Percentiles rank a stretch among this genome's conserved stretches.
These are phyloP conservation scores for Clohesyomyces aquaticus DNA, from an alignment of 495 filamentous ascomycete genomes.

Conservation along the genomic window DNA sequence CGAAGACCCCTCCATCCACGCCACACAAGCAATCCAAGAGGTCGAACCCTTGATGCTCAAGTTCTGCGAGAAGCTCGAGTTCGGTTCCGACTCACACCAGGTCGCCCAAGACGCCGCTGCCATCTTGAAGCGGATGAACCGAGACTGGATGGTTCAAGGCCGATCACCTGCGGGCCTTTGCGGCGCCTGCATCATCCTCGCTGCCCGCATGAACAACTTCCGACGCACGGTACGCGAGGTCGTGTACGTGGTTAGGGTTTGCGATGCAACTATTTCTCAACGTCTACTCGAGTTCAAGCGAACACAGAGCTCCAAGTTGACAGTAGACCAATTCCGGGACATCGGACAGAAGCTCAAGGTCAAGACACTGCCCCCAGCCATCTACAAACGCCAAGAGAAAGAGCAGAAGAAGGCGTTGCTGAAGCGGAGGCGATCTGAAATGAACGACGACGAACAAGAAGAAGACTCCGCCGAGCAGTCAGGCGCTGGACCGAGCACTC, in stretches of 20 bases:
- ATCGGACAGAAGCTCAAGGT: constrained; percentile 56
- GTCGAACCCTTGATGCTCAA: constrained; percentile 84
- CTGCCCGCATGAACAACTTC: constrained; percentile 96
- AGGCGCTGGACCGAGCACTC: neutral
- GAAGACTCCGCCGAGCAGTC: neutral
- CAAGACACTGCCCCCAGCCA: constrained; percentile 77
- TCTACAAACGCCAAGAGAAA: constrained; percentile 63
- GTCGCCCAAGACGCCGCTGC: constrained; percentile 84
- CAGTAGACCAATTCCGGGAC: constrained; percentile 83
- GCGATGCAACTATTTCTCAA: constrained; percentile 84
- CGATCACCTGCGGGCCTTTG: constrained; percentile 92
- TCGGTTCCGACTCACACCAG: constrained; percentile 71
- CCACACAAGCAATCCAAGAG: constrained; percentile 61
- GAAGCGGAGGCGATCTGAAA: constrained; percentile 39
- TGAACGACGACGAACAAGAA: constrained; percentile 52
- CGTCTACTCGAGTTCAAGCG: constrained; percentile 87
- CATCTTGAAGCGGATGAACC: constrained; percentile 87
- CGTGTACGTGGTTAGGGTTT: constrained; percentile 94
- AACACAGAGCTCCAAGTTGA: constrained; percentile 76
- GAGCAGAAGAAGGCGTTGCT: constrained; percentile 52
- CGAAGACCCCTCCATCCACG: constrained; percentile 51
- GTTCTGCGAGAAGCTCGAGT: constrained; percentile 87
- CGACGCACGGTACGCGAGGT: constrained; percentile 88
- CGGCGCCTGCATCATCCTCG: constrained; percentile 90
- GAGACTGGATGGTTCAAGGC: constrained; percentile 94